A percentile compares a stretch with the other conserved stretches of the same genome.
phyloP scores from a whole-genome alignment of 2,329 filamentous ascomycete genomes.

The Colletotrichum sp. region DNA sequence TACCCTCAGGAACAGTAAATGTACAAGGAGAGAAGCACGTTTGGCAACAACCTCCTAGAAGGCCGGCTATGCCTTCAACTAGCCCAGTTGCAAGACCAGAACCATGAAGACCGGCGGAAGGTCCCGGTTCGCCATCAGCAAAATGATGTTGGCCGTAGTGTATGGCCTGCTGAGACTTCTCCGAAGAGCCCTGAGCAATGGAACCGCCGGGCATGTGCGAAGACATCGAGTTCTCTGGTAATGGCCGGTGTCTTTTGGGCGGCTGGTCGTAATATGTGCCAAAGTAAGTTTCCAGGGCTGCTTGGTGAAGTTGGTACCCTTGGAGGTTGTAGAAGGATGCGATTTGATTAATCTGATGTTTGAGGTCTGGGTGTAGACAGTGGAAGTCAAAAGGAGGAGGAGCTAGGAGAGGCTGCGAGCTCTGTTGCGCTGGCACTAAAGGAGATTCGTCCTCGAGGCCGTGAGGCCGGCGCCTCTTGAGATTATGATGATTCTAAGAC shows the following conservation, averaged over 20 bases:
- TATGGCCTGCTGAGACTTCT: slow-evolving; percentile 32
- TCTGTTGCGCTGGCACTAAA: slow-evolving; percentile 36
- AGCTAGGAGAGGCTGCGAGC: slow-evolving; percentile 27
- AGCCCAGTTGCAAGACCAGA: slow-evolving; percentile 8
- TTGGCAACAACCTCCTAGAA: slow-evolving; percentile 32
- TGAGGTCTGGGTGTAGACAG: slow-evolving; percentile 28
- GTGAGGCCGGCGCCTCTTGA: slow-evolving; percentile 51
- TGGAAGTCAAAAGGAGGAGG: slow-evolving; percentile 26
- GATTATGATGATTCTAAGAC: slow-evolving; percentile 35
- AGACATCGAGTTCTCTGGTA: slow-evolving; percentile 36
- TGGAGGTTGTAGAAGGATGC: slow-evolving; percentile 36
- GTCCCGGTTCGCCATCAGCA: background rate
- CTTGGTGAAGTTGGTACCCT: slow-evolving; percentile 33
- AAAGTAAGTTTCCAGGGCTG: slow-evolving; percentile 13
- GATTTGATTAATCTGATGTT: slow-evolving; percentile 30
- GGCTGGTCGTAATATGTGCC: slow-evolving; percentile 19
- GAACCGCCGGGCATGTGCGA: slow-evolving; percentile 25
- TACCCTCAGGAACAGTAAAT: slow-evolving; percentile 30
- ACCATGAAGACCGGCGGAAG: slow-evolving; percentile 19
- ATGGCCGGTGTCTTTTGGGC: slow-evolving; percentile 36
- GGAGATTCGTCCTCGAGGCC: slow-evolving; percentile 40
- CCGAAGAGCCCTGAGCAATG: slow-evolving; percentile 31
- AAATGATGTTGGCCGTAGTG: slow-evolving; percentile 28
- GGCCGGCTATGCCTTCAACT: slow-evolving; percentile 30
- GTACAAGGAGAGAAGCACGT: slow-evolving; percentile 32